A percentile compares a stretch with the other conserved stretches of the same genome.
Evolutionary conservation across 2,329 filamentous ascomycete species (phyloP).

Genomic region (Fonsecaea erecta): DNA sequence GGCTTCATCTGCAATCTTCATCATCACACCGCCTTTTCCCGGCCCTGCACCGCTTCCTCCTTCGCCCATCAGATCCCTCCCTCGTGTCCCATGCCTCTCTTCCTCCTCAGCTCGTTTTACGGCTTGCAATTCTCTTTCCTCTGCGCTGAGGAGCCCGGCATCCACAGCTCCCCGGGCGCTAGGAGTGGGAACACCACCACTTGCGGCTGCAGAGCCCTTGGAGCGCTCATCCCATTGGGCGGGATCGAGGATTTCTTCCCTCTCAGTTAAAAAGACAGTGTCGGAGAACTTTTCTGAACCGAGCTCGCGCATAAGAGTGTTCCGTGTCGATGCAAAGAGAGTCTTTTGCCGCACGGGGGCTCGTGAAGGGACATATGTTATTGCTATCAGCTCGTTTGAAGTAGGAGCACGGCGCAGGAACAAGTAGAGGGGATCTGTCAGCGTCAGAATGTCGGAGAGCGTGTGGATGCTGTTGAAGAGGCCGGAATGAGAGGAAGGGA

Average conservation of each 20-base stretch:
- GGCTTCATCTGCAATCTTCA: conserved; percentile 60
- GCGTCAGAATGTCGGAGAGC: conserved; percentile 58
- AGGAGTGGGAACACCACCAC: conserved; percentile 31
- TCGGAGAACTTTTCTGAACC: conserved; percentile 64
- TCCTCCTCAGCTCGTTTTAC: conserved; percentile 64
- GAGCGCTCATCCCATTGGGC: conserved; percentile 61
- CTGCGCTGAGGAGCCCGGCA: conserved; percentile 63
- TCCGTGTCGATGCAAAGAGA: conserved; percentile 67
- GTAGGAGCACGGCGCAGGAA: conserved; percentile 54
- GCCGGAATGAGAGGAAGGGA: conserved; percentile 42
- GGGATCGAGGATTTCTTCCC: conserved; percentile 59
- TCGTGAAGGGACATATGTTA: conserved; percentile 67
- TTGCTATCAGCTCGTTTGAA: conserved; percentile 49
- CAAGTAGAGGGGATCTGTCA: conserved; percentile 64
- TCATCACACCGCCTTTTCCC: conserved; percentile 51
- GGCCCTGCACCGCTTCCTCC: conserved; percentile 45
- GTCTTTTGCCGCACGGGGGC: conserved; percentile 69
- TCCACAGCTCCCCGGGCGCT: conserved; percentile 29
- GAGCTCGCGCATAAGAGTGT: conserved; percentile 64
- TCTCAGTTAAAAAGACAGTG: conserved; percentile 63
- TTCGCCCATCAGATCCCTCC: conserved; percentile 53
- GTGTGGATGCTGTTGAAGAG: conserved; percentile 58
- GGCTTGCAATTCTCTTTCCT: conserved; percentile 62
- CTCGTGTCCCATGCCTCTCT: conserved; percentile 58
- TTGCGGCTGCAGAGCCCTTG: conserved; percentile 19